A percentile compares a stretch with the other conserved stretches of the same genome.
Conservation (phyloP, 2,329 filamentous ascomycete species). For the Aspergillus aculeatus region DNA sequence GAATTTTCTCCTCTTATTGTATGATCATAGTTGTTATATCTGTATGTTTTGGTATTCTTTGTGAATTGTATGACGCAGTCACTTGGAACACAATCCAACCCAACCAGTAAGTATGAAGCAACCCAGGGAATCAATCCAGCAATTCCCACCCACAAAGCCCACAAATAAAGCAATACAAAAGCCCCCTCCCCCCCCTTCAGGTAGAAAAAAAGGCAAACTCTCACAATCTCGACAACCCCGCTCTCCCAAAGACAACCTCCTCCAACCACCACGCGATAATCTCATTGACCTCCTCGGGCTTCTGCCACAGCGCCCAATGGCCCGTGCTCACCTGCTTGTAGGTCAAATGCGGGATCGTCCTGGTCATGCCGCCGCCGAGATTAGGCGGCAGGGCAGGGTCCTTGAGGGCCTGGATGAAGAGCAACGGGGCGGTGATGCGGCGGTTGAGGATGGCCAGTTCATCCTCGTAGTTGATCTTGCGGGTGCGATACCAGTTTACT, state of each 20-base stretch:
- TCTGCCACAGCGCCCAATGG: slow-evolving; percentile 84
- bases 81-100: too few species aligned
- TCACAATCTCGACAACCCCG: slow-evolving; percentile 15
- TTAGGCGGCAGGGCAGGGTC: slow-evolving; percentile 72
- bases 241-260: slow-evolving; percentile 49
- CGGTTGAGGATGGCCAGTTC: slow-evolving; percentile 51
- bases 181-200: too few species aligned
- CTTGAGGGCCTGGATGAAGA: slow-evolving; percentile 71
- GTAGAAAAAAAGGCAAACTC: too few species aligned
- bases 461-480: slow-evolving; percentile 71
- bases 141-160: too few species aligned
- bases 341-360: slow-evolving; percentile 63
- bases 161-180: too few species aligned
- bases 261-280: slow-evolving; percentile 68
- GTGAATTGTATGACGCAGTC: too few species aligned
- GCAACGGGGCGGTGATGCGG: slow-evolving; percentile 60
- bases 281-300: slow-evolving; percentile 66
- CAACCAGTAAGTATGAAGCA: too few species aligned
- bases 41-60: too few species aligned
- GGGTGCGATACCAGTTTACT: slow-evolving; percentile 83
- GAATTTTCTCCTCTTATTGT: neutral
- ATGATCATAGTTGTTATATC: neutral
- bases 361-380: slow-evolving; percentile 71
- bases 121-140: too few species aligned
- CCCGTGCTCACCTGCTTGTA: slow-evolving; percentile 64